Percentiles rank a stretch among this genome's conserved stretches.
Conservation (phyloP, 805 yeast genomes). For the Yueomyces sp. region DNA sequence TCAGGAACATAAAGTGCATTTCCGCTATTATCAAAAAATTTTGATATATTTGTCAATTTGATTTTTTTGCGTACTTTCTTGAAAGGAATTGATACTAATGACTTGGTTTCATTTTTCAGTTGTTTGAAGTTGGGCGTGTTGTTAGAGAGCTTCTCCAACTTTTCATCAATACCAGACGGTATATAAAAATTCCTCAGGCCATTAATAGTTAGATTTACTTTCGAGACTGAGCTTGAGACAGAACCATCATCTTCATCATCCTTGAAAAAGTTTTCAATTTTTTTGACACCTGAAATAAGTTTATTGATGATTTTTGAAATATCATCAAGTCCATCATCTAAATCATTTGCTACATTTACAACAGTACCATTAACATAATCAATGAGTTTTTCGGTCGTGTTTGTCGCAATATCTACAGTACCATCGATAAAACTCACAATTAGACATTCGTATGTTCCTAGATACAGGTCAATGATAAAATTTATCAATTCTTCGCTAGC, state of each 20-base stretch:
- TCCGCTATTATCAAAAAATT: slow-evolving; percentile 7
- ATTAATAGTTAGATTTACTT: slow-evolving; percentile 45
- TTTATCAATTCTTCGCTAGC: slow-evolving; percentile 46
- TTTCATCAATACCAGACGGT: slow-evolving; percentile 47
- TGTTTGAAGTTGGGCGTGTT: slow-evolving; percentile 54
- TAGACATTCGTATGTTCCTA: slow-evolving; percentile 83
- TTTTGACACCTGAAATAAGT: slow-evolving; percentile 36
- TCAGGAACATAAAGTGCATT: slow-evolving; percentile 30
- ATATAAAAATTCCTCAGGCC: slow-evolving; percentile 47
- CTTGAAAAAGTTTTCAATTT: slow-evolving; percentile 43
- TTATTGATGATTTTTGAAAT: slow-evolving; percentile 45
- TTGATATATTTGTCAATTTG: slow-evolving; percentile 19
- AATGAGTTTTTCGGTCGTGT: slow-evolving; percentile 55
- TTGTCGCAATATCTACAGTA: slow-evolving; percentile 56
- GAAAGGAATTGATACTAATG: slow-evolving; percentile 48
- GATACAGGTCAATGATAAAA: slow-evolving; percentile 55
- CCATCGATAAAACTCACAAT: slow-evolving; percentile 63
- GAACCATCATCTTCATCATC: slow-evolving; percentile 27
- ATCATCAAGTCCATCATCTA: slow-evolving; percentile 54
- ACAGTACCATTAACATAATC: slow-evolving; percentile 49
- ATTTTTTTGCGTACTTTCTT: slow-evolving; percentile 31
- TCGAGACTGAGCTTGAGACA: slow-evolving; percentile 15
- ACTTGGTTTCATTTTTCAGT: slow-evolving; percentile 45
- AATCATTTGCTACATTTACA: slow-evolving; percentile 37
- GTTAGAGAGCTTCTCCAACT: slow-evolving; percentile 36